Base-by-base conservation (phyloP, 495 filamentous ascomycete genomes). In the Penicillium canescens region DNA sequence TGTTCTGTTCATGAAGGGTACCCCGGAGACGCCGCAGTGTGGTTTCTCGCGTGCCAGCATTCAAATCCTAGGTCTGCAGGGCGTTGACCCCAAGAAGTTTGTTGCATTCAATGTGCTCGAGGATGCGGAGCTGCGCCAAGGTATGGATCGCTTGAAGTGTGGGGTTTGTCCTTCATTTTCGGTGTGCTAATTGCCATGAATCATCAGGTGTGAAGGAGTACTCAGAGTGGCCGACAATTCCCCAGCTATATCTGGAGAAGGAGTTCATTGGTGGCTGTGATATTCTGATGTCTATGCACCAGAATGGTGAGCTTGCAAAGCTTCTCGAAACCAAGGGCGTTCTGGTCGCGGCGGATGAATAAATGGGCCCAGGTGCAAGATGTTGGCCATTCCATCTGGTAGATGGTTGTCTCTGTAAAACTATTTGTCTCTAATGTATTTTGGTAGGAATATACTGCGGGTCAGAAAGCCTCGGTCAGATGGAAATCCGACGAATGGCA, bases 1-100 rank as follows among this genome's bases (percentile, higher is more conserved):
- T 1, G 94, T 98, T 13, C 81, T 98, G 23, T 98, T 98, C 77
- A 98, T 98, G 93, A 98, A 98, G 74, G 93, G 94, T 46, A 97
- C 94, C 2, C 94, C 94, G 37, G 94, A 97, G 71, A 90, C 82
- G 20, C 94, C 94, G n/a, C 93, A 98, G 68, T 98, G 94, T 71
- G 94, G 94, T 36, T 98, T 97, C 77, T 98, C 94, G 46, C 82
- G 92, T 63, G 93, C 94, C 21, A 93, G 84, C 66, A 91, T 98
- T 66, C 92, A 97, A 78, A 92, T 98, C 54, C 78, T 98, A 23
- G 90, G 93, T 28, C 67, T 96, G 68, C 94, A 98, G 70, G 94
- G 95, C 40, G 92, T 98, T 37, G 89, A 98, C 70, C 95, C 94
- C n/a, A 81, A 80, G 60, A 97, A 97, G 74, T 98, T 98, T 66